phyloP scores from a whole-genome alignment of 2,329 filamentous ascomycete species.

The Penicillium thymicola region DNA sequence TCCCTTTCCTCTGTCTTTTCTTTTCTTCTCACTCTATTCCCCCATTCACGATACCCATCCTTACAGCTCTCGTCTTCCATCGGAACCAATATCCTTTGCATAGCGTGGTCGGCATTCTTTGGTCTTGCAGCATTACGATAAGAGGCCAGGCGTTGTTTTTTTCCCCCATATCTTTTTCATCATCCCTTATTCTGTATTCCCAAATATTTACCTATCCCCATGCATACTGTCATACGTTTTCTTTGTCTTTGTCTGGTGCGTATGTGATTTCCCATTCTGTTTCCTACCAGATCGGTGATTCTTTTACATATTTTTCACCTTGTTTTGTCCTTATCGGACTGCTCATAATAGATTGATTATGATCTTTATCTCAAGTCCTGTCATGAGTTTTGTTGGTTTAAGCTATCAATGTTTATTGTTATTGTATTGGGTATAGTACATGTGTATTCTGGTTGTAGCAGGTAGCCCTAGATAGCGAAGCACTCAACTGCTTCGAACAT shows the following conservation, averaged over 20 bases:
- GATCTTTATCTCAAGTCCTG: not conserved
- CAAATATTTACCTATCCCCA: conserved; percentile 6
- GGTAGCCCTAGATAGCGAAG: not conserved
- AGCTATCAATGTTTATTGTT: not conserved
- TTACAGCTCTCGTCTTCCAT: conserved; percentile 29
- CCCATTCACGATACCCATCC: conserved; percentile 39
- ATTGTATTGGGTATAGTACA: not conserved
- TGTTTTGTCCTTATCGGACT: conserved; percentile 3
- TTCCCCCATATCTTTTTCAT: conserved; percentile 21
- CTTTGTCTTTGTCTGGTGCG: conserved; percentile 7
- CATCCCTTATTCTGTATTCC: conserved; percentile 9
- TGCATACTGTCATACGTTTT: conserved; percentile 8
- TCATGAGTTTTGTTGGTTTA: not conserved
- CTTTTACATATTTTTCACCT: conserved; percentile 4
- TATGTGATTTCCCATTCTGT: conserved; percentile 11
- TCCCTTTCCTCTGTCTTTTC: conserved; percentile 13
- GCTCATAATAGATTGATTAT: conserved; percentile 10
- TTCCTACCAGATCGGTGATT: conserved; percentile 1
- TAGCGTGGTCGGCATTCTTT: conserved; percentile 39
- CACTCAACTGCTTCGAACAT: not conserved
- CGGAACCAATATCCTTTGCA: conserved; percentile 35
- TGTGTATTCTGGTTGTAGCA: not conserved
- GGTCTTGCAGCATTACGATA: conserved; percentile 34
- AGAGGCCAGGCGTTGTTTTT: conserved; percentile 31
- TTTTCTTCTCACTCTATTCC: conserved; percentile 17